Percentiles rank a stretch among this genome's conserved stretches.
phyloP scores from a whole-genome alignment of 139 green algal species.

The Deuterostichococcus epilithicus region DNA sequence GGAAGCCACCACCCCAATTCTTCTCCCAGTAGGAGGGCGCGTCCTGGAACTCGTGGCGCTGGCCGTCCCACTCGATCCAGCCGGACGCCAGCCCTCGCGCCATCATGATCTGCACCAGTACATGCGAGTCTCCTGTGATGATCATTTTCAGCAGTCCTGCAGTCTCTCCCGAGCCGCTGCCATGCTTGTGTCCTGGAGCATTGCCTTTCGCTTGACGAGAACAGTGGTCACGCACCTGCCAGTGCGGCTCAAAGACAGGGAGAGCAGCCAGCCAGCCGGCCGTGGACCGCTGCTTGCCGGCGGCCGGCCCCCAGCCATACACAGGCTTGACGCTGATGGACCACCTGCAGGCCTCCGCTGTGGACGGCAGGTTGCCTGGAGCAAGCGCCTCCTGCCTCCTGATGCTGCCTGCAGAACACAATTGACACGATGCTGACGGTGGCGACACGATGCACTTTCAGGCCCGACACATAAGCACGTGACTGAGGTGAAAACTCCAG shows the following conservation, averaged over 20 bases:
- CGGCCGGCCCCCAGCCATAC: slow-evolving; percentile 74
- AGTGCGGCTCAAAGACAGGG: slow-evolving; percentile 96
- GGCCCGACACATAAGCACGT: too few relatives aligned
- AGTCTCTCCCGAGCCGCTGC: neutral
- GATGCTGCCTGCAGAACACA: slow-evolving; percentile 23
- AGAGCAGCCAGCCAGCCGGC: slow-evolving; percentile 91
- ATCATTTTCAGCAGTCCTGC: neutral
- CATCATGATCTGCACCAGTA: slow-evolving; percentile 76
- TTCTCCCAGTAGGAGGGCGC: slow-evolving; percentile 88
- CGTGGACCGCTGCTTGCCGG: slow-evolving; percentile 63
- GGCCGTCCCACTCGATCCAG: slow-evolving; percentile 84
- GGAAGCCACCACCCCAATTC: slow-evolving; percentile 97
- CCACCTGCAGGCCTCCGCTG: slow-evolving; percentile 57
- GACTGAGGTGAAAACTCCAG: slow-evolving; percentile 5
- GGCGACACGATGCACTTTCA: too few relatives aligned
- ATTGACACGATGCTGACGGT: too few relatives aligned
- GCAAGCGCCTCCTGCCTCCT: slow-evolving; percentile 49
- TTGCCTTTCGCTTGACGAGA: neutral
- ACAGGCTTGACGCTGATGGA: slow-evolving; percentile 56
- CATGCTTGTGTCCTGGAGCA: neutral
- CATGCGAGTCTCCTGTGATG: neutral
- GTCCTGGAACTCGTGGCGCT: slow-evolving; percentile 67
- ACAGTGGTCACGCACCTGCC: slow-evolving; percentile 59
- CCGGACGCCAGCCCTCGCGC: slow-evolving; percentile 76
- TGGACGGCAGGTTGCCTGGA: slow-evolving; percentile 39